Evolutionary conservation across 768 basidiomycete species (phyloP).

Genomic region (Tephrocybe sp.): DNA sequence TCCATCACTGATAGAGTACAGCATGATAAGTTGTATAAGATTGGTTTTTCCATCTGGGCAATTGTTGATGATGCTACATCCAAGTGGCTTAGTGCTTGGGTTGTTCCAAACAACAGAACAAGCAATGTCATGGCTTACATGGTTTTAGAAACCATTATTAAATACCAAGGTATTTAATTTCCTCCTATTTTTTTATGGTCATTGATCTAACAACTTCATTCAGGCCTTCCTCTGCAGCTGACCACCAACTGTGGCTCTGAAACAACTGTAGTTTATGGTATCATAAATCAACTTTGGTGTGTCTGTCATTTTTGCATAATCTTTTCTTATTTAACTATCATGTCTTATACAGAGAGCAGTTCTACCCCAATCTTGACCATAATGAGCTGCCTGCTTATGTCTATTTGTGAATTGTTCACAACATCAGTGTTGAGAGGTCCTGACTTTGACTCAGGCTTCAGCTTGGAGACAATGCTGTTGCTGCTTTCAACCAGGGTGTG

Average conservation of each 20-base stretch:
- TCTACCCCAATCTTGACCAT: constrained; percentile 22
- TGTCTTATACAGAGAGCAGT: constrained; percentile 19
- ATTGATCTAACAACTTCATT: background rate
- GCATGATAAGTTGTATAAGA: constrained; percentile 39
- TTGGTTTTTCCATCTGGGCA: constrained; percentile 39
- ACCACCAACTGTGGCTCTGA: constrained; percentile 36
- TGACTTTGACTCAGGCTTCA: constrained; percentile 33
- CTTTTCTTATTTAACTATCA: too few species aligned
- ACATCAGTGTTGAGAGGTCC: constrained; percentile 32
- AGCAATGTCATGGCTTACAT: constrained; percentile 29
- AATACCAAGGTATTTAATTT: constrained; percentile 24
- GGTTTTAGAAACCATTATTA: constrained; percentile 26
- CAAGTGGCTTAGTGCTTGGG: constrained; percentile 32
- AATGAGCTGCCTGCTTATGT: constrained; percentile 27
- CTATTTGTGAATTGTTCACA: constrained; percentile 29
- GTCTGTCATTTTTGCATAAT: background rate
- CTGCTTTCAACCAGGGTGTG: constrained; percentile 10
- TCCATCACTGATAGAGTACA: constrained; percentile 34
- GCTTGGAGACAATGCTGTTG: constrained; percentile 28
- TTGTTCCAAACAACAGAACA: constrained; percentile 36
- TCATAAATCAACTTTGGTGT: constrained; percentile 29
- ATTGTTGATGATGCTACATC: constrained; percentile 32
- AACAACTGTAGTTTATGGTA: constrained; percentile 29
- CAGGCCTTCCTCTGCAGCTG: constrained; percentile 34
- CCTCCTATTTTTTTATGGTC: background rate